These are phyloP conservation scores for Trichosanthes cucumerina DNA, from an alignment of 306 rosid species.

Conservation along the genomic window DNA sequence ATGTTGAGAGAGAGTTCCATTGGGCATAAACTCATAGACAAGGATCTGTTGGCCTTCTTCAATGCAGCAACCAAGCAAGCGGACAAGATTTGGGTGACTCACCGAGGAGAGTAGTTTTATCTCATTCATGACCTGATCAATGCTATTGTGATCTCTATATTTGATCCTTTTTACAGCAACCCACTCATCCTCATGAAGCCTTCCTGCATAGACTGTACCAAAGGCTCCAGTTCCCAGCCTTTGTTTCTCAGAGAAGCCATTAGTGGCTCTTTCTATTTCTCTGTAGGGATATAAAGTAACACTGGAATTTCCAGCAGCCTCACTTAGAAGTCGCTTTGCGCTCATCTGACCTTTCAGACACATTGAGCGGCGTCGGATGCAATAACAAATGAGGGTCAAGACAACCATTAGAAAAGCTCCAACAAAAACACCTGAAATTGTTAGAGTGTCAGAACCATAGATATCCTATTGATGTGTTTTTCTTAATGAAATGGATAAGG, in stretches of 20 bases:
- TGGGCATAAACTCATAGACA: slow-evolving; percentile 82
- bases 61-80: slow-evolving; percentile 89
- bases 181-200: slow-evolving; percentile 58
- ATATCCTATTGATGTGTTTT: not conserved
- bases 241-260: slow-evolving; percentile 59
- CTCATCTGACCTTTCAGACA: slow-evolving; percentile 53
- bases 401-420: slow-evolving; percentile 53
- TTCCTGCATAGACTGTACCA: slow-evolving; percentile 87
- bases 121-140: slow-evolving; percentile 94
- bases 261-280: slow-evolving; percentile 75
- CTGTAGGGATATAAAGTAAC: slow-evolving; percentile 63
- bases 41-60: slow-evolving; percentile 89
- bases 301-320: slow-evolving; percentile 76
- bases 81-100: slow-evolving; percentile 89
- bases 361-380: slow-evolving; percentile 50
- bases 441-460: not conserved
- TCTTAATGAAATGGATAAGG: not conserved
- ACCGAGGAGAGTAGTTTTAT: slow-evolving; percentile 88
- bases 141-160: slow-evolving; percentile 64
- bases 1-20: slow-evolving; percentile 85
- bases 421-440: slow-evolving; percentile 29
- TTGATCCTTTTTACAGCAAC: slow-evolving; percentile 84
- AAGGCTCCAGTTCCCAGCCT: slow-evolving; percentile 91
- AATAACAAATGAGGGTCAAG: slow-evolving; percentile 35
- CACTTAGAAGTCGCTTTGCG: slow-evolving; percentile 54